A percentile compares a stretch with the other conserved stretches of the same genome.
These are phyloP conservation scores for Cinchona pubescens DNA, from an alignment of 257 asterid species.

Conservation along the genomic window DNA sequence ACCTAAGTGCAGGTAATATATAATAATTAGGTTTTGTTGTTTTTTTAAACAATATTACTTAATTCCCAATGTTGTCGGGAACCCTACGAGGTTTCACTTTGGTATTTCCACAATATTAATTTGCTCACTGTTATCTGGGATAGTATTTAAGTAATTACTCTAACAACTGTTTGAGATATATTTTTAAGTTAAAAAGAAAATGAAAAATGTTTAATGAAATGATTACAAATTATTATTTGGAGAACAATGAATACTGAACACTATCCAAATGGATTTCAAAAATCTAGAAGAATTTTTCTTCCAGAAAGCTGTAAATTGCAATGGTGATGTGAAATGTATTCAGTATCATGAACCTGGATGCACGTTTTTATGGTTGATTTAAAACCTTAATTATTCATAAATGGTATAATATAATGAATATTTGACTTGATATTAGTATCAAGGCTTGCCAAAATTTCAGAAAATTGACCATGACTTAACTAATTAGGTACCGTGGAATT, in stretches of 20 bases:
- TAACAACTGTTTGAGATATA: too few relatives aligned
- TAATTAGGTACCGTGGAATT: too few relatives aligned
- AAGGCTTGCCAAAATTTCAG: neutral
- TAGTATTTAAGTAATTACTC: too few relatives aligned
- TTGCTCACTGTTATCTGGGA: too few relatives aligned
- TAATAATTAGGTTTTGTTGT: neutral
- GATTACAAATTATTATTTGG: too few relatives aligned
- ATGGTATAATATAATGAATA: too few relatives aligned
- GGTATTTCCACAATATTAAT: constrained; percentile 4
- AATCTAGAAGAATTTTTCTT: constrained; percentile 11
- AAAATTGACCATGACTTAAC: neutral
- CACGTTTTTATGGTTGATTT: constrained; percentile 19
- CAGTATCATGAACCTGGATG: neutral
- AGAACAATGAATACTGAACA: too few relatives aligned
- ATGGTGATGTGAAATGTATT: neutral
- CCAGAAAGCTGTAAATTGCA: constrained; percentile 4
- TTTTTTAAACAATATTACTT: neutral
- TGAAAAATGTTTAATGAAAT: too few relatives aligned
- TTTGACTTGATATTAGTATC: constrained; percentile 11
- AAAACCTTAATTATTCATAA: neutral
- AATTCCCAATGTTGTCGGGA: constrained; percentile 28
- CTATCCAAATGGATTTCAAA: neutral
- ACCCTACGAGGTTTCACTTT: constrained; percentile 18
- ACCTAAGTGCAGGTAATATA: constrained; percentile 12
- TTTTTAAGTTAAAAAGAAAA: too few relatives aligned